A percentile compares a stretch with the other conserved stretches of the same genome.
These are phyloP conservation scores for Hypoxylon sp. DNA, from an alignment of 2,329 filamentous ascomycete species.

Conservation along the genomic window DNA sequence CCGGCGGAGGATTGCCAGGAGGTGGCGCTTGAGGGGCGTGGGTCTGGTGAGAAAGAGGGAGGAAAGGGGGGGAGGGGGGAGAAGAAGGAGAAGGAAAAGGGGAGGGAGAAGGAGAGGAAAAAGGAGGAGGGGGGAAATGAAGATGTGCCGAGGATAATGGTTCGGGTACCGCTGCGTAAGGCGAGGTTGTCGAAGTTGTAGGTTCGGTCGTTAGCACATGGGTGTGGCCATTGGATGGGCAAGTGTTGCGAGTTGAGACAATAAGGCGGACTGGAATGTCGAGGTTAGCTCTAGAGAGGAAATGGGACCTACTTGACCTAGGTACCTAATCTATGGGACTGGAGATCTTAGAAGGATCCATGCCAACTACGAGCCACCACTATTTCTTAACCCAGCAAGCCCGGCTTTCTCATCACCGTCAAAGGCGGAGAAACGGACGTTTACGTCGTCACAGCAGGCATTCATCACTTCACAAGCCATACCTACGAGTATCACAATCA, in stretches of 20 bases:
- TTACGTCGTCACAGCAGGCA: background rate
- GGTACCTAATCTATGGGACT: too few species aligned
- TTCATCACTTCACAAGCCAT: background rate
- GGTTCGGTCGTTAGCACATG: background rate
- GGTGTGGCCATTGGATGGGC: background rate
- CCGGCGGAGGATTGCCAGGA: slow-evolving; percentile 90
- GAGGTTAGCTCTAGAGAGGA: background rate
- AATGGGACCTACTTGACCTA: background rate
- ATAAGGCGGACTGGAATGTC: too few species aligned
- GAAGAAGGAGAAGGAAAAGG: slow-evolving; percentile 43
- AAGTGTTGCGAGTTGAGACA: too few species aligned
- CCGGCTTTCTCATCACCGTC: background rate
- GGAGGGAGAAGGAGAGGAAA: slow-evolving; percentile 42
- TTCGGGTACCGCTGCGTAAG: slow-evolving; percentile 32
- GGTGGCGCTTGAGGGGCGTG: slow-evolving; percentile 58
- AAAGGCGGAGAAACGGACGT: background rate
- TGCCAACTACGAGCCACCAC: background rate
- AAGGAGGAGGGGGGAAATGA: too few species aligned
- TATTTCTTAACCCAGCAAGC: background rate
- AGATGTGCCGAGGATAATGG: slow-evolving; percentile 45
- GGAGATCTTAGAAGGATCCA: background rate
- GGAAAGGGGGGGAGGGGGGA: slow-evolving; percentile 1
- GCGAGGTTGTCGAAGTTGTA: slow-evolving; percentile 35
- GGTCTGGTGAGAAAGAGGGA: slow-evolving; percentile 52
- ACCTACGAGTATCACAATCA: background rate